These are phyloP conservation scores for Saccharomyces hybrid DNA, from an alignment of 1,139 yeast species.

Conservation along the genomic window DNA sequence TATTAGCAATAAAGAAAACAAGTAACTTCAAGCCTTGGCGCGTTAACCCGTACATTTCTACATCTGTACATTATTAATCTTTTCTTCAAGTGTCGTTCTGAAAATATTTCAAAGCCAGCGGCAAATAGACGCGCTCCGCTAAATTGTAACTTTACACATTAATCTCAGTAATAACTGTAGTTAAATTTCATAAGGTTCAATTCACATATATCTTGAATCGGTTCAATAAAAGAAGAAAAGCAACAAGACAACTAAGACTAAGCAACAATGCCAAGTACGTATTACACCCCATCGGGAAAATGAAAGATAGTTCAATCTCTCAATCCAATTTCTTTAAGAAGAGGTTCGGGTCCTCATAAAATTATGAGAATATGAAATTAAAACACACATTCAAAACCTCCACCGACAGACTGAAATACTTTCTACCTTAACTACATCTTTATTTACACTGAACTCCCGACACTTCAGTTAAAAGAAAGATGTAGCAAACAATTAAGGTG, in stretches of 20 bases:
- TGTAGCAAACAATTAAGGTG: conserved; percentile 1
- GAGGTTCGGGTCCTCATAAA: conserved; percentile 18
- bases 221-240: background rate
- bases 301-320: conserved; percentile 35
- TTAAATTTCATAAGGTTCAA: background rate
- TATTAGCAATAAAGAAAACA: background rate
- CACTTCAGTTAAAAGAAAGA: conserved; percentile 53
- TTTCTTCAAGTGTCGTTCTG: no score
- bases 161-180: background rate
- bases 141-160: background rate
- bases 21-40: background rate
- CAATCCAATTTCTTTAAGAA: conserved; percentile 51
- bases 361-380: background rate
- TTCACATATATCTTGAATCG: no score
- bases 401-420: background rate
- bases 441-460: conserved; percentile 68
- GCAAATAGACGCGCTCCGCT: background rate
- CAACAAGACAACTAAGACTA: conserved; percentile 5
- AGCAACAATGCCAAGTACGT: conserved; percentile 22
- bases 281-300: conserved; percentile 4
- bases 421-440: background rate
- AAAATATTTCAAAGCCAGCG: background rate
- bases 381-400: background rate
- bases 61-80: background rate
- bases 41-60: background rate